phyloP scores from a whole-genome alignment of 225 moss, liverwort and hornwort species.

The Rhytidiadelphus loreus region DNA sequence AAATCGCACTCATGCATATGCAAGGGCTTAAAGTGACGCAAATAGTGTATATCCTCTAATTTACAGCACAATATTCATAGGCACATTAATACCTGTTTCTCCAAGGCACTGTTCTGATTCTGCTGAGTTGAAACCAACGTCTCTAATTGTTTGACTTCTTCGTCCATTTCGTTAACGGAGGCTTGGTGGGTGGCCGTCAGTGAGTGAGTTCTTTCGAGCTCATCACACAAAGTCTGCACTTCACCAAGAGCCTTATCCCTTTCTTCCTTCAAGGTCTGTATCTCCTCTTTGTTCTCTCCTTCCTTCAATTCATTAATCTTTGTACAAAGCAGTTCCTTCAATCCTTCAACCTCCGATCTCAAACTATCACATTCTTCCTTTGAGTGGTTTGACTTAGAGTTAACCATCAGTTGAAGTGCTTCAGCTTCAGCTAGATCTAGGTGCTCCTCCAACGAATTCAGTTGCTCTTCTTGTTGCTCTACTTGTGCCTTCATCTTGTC shows the following conservation, averaged over 20 bases:
- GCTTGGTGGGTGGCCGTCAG: background rate
- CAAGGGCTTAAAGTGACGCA: background rate
- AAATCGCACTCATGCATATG: background rate
- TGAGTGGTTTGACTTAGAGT: background rate
- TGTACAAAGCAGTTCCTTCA: background rate
- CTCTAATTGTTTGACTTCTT: slow-evolving; percentile 4
- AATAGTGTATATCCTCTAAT: background rate
- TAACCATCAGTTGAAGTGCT: slow-evolving; percentile 5
- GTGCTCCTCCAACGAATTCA: slow-evolving; percentile 5
- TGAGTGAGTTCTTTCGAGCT: background rate
- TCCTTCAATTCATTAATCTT: background rate
- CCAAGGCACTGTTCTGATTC: background rate
- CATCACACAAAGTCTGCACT: background rate
- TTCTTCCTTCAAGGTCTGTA: background rate
- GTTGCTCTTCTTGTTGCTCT: background rate
- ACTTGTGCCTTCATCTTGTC: background rate
- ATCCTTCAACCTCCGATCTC: background rate
- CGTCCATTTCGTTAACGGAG: background rate
- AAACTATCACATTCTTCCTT: background rate
- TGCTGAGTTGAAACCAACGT: background rate
- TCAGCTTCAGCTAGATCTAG: slow-evolving; percentile 7
- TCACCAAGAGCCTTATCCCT: slow-evolving; percentile 4
- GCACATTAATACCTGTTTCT: slow-evolving; percentile 5
- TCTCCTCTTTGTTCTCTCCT: background rate
- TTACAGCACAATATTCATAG: background rate